Base-by-base conservation (phyloP, 768 basidiomycete species). In the Pholiota molesta region DNA sequence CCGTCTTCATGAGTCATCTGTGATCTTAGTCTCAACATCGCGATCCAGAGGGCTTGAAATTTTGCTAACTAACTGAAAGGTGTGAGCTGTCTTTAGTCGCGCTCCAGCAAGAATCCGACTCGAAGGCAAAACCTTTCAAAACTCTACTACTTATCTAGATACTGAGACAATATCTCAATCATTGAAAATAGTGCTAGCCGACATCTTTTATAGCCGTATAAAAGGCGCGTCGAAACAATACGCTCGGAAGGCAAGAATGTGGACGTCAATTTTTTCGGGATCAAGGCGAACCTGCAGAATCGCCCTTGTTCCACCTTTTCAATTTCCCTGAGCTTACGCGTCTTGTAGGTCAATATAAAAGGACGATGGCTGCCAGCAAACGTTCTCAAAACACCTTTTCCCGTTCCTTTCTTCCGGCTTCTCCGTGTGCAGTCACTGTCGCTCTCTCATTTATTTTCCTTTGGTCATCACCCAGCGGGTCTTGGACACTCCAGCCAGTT, bases 361-460 rank as follows among this genome's bases (percentile, higher is more conserved):
- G 29, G 56, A 49, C 44, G 14, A 49, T 31, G 44, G 3, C 9
- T 17, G 31, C 42, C 5, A 26, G 28, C 0, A 10, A 21, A 21
- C 17, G 10, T 9, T 16, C n/a, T 13, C 17, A 39, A 57, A 19
- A 45, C 29, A 31, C 44, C 28, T 59, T 59, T 21, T 33, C 47
- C 40, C 37, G 11, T 44, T 57, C 35, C 53, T 63, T 42, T 42
- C 33, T 63, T 58, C 52, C 40, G 49, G 37, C 39, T 21, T 33
- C 40, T 29, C 28, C 35, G 57, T 44, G 51, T 49, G 44, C 31
- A 31, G 60, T 61, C 31, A 31, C 31, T 31, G 31, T 31, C 56
- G 14, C 31, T 59, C 65, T 28, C 56, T 57, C 26, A 29, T 35
- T 31, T 26, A 16, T 44, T 44, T 49, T 52, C 39, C 23, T 51